These are phyloP conservation scores for Cichorium intybus DNA, from an alignment of 140 eudicot species.

Conservation along the genomic window DNA sequence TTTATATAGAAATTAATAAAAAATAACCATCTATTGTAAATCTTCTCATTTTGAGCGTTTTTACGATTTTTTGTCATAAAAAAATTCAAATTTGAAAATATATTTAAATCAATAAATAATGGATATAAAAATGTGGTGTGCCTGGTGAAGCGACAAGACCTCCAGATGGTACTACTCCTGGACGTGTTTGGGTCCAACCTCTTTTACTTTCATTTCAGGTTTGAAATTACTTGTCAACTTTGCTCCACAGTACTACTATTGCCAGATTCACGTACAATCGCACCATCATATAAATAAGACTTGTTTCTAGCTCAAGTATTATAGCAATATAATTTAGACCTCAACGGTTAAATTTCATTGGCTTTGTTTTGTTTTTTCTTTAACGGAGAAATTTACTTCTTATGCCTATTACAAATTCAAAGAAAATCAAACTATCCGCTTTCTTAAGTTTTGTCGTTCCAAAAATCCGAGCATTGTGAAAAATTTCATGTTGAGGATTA, in stretches of 20 bases:
- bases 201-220: slow-evolving; percentile 14
- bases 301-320: neutral
- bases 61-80: neutral
- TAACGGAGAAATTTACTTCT: too few relatives aligned
- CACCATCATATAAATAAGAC: neutral
- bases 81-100: neutral
- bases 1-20: too few relatives aligned
- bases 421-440: too few relatives aligned
- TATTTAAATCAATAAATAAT: neutral
- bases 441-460: too few relatives aligned
- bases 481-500: too few relatives aligned
- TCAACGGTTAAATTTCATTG: too few relatives aligned
- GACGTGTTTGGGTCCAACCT: slow-evolving; percentile 22
- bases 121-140: slow-evolving; percentile 14
- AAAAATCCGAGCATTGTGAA: too few relatives aligned
- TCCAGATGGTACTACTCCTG: slow-evolving; percentile 12
- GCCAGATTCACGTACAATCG: neutral
- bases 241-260: slow-evolving; percentile 2
- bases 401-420: too few relatives aligned
- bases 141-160: slow-evolving; percentile 26
- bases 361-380: too few relatives aligned
- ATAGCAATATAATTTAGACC: too few relatives aligned
- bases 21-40: too few relatives aligned
- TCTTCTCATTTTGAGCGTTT: neutral
- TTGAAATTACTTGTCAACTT: slow-evolving; percentile 24